phyloP scores from a whole-genome alignment of 345 rosid species.

The Euphorbia pulcherrima region DNA sequence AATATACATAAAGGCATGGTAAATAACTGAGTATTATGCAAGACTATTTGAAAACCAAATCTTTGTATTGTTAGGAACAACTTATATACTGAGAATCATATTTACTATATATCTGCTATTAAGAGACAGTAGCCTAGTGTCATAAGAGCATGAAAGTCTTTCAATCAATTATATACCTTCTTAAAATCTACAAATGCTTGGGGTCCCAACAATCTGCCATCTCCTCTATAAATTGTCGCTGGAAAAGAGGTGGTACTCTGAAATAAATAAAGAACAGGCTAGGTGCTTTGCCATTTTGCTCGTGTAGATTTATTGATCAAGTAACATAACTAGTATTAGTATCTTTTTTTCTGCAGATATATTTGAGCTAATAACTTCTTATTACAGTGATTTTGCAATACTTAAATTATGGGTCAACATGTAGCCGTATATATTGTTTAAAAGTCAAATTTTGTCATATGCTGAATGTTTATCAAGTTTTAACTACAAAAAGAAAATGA shows the following conservation, averaged over 20 bases:
- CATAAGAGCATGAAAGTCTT: neutral
- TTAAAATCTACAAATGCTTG: neutral
- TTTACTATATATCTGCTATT: neutral
- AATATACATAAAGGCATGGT: neutral
- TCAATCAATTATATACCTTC: neutral
- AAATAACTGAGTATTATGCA: neutral
- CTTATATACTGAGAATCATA: neutral
- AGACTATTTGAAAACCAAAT: neutral
- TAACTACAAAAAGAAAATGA: neutral
- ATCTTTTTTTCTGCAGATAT: slow-evolving; percentile 13
- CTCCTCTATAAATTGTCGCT: neutral
- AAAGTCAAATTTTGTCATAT: neutral
- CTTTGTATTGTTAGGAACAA: neutral
- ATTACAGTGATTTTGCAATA: neutral
- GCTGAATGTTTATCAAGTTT: neutral
- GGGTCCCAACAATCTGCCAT: neutral
- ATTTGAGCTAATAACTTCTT: neutral
- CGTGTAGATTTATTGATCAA: slow-evolving; percentile 2
- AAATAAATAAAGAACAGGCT: neutral
- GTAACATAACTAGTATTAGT: neutral
- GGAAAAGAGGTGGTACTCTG: neutral
- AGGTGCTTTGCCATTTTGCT: neutral
- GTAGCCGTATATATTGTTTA: neutral
- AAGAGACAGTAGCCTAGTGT: neutral
- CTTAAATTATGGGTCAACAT: neutral